Base-by-base conservation (phyloP, 1,284 basidiomycete genomes). In the Malassezia caprae region DNA sequence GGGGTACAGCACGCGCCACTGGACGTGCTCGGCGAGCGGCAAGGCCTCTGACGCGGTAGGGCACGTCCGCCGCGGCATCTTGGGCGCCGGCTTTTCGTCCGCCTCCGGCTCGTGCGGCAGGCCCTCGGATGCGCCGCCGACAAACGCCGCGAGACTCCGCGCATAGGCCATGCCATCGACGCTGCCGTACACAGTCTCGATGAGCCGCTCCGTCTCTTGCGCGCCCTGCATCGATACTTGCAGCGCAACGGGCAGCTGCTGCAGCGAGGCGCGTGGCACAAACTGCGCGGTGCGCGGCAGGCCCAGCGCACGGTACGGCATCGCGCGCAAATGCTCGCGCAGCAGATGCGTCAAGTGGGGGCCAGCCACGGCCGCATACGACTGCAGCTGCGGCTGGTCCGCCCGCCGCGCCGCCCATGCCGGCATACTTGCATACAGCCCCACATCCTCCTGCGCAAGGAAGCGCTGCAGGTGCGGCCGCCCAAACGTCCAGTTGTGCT, bases 401-500 rank as follows among this genome's bases (percentile, higher is more conserved):
- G 19, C 32, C 45, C 51, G 46, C 47, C 53, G 10, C 35, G 51
- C 52, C 6, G 34, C 43, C 48, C 42, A 58, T 5, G 56, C 56
- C 6, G 51, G 47, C 24, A 58, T 17, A 46, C 27, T 50, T 4
- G 43, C 35, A 31, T 53, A 58, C 46, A 50, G 19, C 1, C 62
- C 66, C 1, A 64, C 46, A 54, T 68, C 66, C 13, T 61, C 53
- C 17, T 56, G 42, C 44, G 60, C 64, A 4, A 68, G 59, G 30
- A 65, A 43, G 6, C 66, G 60, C 13, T 46, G 43, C 24, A 68
- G 48, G 15, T 60, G 57, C 17, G 66, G 66, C 23, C 66, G 64
- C 52, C 57, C 63, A 48, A 64, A 62, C 31, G 64, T 68, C 66
- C 66, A 68, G 42, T 68, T 64, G 11, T 41, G 39, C 43, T 68